Base-by-base conservation (phyloP, 2,329 filamentous ascomycete genomes). In the Trichoderma asperellum region DNA sequence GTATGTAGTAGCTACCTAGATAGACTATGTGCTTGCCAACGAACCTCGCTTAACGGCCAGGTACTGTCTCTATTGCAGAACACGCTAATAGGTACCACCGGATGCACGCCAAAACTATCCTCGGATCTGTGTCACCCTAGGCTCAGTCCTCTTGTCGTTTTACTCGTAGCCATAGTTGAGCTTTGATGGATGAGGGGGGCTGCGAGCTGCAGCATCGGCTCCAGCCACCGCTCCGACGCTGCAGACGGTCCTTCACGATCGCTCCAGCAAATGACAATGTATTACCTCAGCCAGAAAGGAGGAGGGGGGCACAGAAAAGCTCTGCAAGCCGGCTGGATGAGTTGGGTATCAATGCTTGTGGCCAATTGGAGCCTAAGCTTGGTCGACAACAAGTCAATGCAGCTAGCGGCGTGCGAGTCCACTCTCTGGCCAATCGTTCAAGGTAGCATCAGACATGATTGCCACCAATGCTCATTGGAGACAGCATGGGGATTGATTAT, bases 301-400 rank as follows among this genome's bases (percentile, higher is more conserved):
- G 37, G 55, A 43, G 47, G 55, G 47, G 29, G 32, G 5, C 55
- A 27, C 55, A 67, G 40, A 43, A 43, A 66, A 34, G 37, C 29
- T 66, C 32, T 35, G 47, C 66, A n/a, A 16, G 18, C 57, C 27
- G 27, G 65, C 40, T 57, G 70, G 61, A 67, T 69, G 72, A 70
- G 77, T 81, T 80, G 79, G 79, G 79, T 79, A 81, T 74, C 79
- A 78, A 81, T 76, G 78, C 78, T 73, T 75, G 72, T 71, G 75
- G 73, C 78, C 76, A 77, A 76, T 81, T 77, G 75, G 72, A 73
- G 78, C 78, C 78, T 74, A 78, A 49, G 79, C 76, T 72, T 73
- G 74, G 74, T 73, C 69, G 49, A 56, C 49, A 70, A 32, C 59
- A 68, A 70, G 59, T 70, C 74, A 74, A 72, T 73, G 68, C 75